Percentiles rank a stretch among this genome's conserved stretches.
phyloP scores from a whole-genome alignment of 116 monocot species.

The Dioscorea cayenensis region DNA sequence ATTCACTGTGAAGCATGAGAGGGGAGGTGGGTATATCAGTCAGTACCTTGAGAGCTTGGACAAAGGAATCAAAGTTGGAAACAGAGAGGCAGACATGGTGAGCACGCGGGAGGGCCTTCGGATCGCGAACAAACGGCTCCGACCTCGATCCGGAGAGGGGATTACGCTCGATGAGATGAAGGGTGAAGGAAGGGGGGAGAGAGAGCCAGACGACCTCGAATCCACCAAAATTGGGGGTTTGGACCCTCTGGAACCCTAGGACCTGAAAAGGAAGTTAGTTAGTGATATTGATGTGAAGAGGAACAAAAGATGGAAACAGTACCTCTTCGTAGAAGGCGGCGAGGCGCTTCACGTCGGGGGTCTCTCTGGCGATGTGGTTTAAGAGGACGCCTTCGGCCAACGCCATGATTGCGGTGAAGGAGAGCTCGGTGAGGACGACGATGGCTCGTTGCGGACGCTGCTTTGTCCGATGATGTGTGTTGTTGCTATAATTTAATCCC shows the following conservation, averaged over 20 bases:
- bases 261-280: conserved; percentile 18
- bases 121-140: conserved; percentile 27
- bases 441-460: too few species aligned
- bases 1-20: neutral
- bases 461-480: too few species aligned
- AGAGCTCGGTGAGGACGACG: too few species aligned
- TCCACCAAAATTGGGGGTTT: conserved; percentile 50
- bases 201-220: conserved; percentile 69
- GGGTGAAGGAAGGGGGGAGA: conserved; percentile 35
- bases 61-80: conserved; percentile 54
- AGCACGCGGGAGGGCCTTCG: conserved; percentile 38
- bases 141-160: conserved; percentile 39
- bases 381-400: conserved; percentile 35
- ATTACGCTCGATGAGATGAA: conserved; percentile 82
- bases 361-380: conserved; percentile 72
- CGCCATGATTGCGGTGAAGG: conserved; percentile 9
- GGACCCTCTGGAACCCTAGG: conserved; percentile 69
- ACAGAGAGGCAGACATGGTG: conserved; percentile 70
- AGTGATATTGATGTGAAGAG: neutral
- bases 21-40: neutral
- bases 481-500: too few species aligned
- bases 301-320: neutral
- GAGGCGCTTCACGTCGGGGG: conserved; percentile 66
- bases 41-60: conserved; percentile 40
- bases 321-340: conserved; percentile 81